Base-by-base conservation (phyloP, 2,329 filamentous ascomycete genomes). In the Plenodomus biglobosus region DNA sequence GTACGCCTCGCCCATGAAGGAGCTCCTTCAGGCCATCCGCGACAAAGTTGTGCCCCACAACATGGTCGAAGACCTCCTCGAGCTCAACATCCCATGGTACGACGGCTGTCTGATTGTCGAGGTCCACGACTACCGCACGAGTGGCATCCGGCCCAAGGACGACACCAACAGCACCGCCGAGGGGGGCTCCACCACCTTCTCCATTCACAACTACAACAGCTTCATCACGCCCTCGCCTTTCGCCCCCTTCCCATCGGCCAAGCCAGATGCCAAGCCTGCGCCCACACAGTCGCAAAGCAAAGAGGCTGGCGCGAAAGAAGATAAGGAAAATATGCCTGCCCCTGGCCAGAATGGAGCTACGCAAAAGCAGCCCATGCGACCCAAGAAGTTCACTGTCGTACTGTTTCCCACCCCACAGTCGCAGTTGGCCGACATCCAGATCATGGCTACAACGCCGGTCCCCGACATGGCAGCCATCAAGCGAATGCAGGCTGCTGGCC, bases 31-130 rank as follows among this genome's bases (percentile, higher is more conserved):
- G 58, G 91, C 96, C 70, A 72, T 97, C 38, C 81, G 81, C 56
- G 78, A 76, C 36, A 83, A 87, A 47, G 95, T 90, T 0, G 79
- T 99, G 30, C 94, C 94, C 1, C 91, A 96, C 71, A 91, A 96
- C 60, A 84, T 97, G 68, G 76, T 97, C 10, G 84, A 87, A 40
- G 87, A 92, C 58, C 83, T 99, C 45, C 80, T 85, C 21, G 80
- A 84, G 40, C 78, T 79, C 16, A 84, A 85, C 17, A 87, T 96
- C 13, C 80, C 81, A 8, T 97, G 96, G 68, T 99, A 97, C 69
- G 92, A 97, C 71, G 79, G 83, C 24, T 96, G 92, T 66, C 80
- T 99, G 48, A 97, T 99, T 59, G 91, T 99, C 30, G 87, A 95
- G 70, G 78, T 97, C n/a, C 83, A 95, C 63, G 90, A 97, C 68